Conservation (phyloP, 177 flowering plant species). For the Telopea speciosissima region DNA sequence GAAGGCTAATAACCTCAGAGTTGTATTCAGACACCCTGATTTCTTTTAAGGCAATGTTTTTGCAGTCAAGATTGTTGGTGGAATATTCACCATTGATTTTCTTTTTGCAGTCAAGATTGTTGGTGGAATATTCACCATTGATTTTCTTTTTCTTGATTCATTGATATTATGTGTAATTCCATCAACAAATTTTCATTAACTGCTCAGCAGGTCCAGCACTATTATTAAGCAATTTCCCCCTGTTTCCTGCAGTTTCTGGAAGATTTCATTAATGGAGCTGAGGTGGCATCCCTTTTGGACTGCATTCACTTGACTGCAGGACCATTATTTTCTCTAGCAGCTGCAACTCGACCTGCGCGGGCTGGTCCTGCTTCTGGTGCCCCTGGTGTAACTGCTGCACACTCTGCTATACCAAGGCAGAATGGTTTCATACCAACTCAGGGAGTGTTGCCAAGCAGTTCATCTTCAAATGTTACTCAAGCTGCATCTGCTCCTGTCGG, state of each 20-base stretch:
- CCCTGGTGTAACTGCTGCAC: slow-evolving; percentile 42
- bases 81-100: neutral
- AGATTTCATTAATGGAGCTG: slow-evolving; percentile 96
- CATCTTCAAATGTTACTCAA: slow-evolving; percentile 39
- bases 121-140: neutral
- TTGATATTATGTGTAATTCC: neutral
- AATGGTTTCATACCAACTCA: slow-evolving; percentile 46
- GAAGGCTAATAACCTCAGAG: neutral
- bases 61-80: neutral
- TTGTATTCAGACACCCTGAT: neutral
- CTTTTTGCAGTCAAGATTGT: neutral
- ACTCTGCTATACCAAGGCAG: slow-evolving; percentile 50
- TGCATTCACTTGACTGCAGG: slow-evolving; percentile 97
- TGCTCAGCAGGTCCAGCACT: neutral
- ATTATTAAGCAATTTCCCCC: neutral
- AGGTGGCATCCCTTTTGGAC: slow-evolving; percentile 90
- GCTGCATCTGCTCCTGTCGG: slow-evolving; percentile 35
- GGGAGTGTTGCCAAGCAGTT: slow-evolving; percentile 43
- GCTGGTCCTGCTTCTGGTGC: slow-evolving; percentile 73
- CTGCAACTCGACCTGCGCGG: slow-evolving; percentile 96
- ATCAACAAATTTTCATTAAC: too few relatives aligned
- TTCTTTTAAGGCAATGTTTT: neutral
- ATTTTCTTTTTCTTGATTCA: neutral
- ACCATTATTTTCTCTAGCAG: slow-evolving; percentile 90
- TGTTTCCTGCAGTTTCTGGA: slow-evolving; percentile 68